A percentile compares a stretch with the other conserved stretches of the same genome.
Conservation (phyloP, 1,284 basidiomycete genomes). For the Ustilago vetiveriae region DNA sequence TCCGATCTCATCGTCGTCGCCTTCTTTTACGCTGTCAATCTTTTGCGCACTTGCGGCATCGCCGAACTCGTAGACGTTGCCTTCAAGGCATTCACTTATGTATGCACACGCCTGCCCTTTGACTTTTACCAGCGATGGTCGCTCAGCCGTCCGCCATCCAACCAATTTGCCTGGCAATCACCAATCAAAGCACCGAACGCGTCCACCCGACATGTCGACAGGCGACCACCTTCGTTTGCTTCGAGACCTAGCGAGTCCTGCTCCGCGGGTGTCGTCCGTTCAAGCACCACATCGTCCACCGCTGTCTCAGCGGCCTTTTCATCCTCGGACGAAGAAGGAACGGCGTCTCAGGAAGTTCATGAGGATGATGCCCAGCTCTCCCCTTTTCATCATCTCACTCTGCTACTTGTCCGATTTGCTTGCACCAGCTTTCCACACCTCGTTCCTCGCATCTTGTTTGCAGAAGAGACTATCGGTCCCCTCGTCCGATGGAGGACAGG, state of each 20-base stretch:
- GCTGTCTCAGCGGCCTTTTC: conserved; percentile 1
- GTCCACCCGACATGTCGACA: not conserved
- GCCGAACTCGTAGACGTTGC: conserved; percentile 61
- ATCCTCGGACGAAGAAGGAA: conserved; percentile 30
- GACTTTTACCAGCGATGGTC: conserved; percentile 54
- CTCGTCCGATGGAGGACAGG: conserved; percentile 65
- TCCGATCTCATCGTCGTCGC: conserved; percentile 62
- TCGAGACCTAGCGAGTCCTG: not conserved
- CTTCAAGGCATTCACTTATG: conserved; percentile 49
- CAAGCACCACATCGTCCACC: conserved; percentile 1
- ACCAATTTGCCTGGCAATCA: conserved; percentile 9
- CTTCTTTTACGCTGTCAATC: conserved; percentile 57
- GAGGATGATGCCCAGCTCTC: conserved; percentile 45
- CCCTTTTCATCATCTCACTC: conserved; percentile 60
- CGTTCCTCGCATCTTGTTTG: conserved; percentile 61
- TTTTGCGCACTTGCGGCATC: conserved; percentile 56
- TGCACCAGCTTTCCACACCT: conserved; percentile 63
- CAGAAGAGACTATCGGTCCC: conserved; percentile 63
- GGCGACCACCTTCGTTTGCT: not conserved
- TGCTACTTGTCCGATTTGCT: conserved; percentile 58
- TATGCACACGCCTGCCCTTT: conserved; percentile 40
- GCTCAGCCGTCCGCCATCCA: conserved; percentile 31
- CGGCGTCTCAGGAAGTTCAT: conserved; percentile 8
- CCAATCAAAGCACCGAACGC: conserved; percentile 1
- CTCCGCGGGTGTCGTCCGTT: not conserved